A percentile compares a stretch with the other conserved stretches of the same genome.
These are phyloP conservation scores for Penicillium maclennaniae DNA, from an alignment of 495 filamentous ascomycete species.

Conservation along the genomic window DNA sequence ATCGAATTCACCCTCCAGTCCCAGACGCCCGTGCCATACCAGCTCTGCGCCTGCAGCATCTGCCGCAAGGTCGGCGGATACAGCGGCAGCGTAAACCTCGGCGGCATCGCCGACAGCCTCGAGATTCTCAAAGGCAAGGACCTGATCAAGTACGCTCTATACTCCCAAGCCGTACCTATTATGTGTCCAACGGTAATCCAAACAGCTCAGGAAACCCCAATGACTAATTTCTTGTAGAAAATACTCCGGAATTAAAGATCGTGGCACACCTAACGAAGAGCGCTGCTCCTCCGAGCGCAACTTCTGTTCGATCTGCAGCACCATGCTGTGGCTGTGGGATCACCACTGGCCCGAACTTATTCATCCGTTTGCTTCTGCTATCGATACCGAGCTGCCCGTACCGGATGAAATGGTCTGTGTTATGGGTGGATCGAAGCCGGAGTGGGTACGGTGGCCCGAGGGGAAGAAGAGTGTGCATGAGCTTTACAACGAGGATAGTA, in stretches of 20 bases:
- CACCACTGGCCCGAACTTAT: slow-evolving; percentile 52
- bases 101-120: slow-evolving; percentile 45
- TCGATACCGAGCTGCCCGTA: slow-evolving; percentile 49
- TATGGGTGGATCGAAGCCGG: slow-evolving; percentile 45
- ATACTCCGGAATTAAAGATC: slow-evolving; percentile 48
- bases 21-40: slow-evolving; percentile 52
- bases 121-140: slow-evolving; percentile 46
- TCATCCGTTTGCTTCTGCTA: slow-evolving; percentile 55
- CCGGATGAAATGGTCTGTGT: slow-evolving; percentile 54
- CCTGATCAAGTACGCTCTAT: slow-evolving; percentile 42
- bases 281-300: slow-evolving; percentile 46
- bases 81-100: slow-evolving; percentile 48
- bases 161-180: neutral
- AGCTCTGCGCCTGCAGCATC: slow-evolving; percentile 55
- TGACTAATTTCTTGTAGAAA: slow-evolving; percentile 32
- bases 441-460: slow-evolving; percentile 50
- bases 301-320: slow-evolving; percentile 51
- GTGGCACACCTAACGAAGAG: slow-evolving; percentile 42
- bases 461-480: slow-evolving; percentile 48
- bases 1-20: slow-evolving; percentile 51
- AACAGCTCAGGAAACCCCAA: neutral
- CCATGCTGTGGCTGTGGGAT: slow-evolving; percentile 51
- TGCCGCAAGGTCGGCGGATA: slow-evolving; percentile 53
- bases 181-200: neutral
- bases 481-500: slow-evolving; percentile 37